Base-by-base conservation (phyloP, 2,329 filamentous ascomycete genomes). In the Ciborinia camelliae region DNA sequence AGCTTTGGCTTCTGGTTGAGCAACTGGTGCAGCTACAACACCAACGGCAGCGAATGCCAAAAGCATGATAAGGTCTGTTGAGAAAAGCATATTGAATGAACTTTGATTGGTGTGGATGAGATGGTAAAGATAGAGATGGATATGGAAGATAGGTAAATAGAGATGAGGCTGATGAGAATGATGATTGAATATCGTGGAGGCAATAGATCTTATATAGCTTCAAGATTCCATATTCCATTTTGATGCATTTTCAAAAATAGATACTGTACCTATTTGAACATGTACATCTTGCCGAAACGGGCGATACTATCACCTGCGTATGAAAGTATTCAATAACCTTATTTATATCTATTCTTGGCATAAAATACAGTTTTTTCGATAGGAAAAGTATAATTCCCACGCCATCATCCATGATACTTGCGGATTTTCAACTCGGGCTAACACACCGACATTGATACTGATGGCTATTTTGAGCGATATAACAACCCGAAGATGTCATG, bases 31-130 rank as follows among this genome's bases (percentile, higher is more conserved):
- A 41, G 54, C 62, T 23, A 45, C 30, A 32, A 43, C 47, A 18
- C 62, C 62, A 41, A 12, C 35, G 15, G 55, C 45, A 28, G 43
- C 62, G 47, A 64, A 48, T 50, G 62, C 62, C 47, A 64, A 35
- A 41, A 64, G 43, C 18, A 60, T 35, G 47, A 64, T 45, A 9
- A 64, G 47, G n/a, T 64, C 62, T 39, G 45, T 15, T 59, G 62
- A 60, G 45, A 64, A 64, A 47, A 64, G 47, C 62, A 64, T 64
- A 32, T 60, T 64, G 45, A 64, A 57, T 48, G 18, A 41, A 14
- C 3, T 58, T 20, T 39, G 51, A 23, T 48, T 53, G 59, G 10
- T 39, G 23, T 32, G n/a, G n/a, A 23, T 23, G 12, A 41, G 30
- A 30, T 52, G 47, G 26, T 8, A 63, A 63, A 23, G n/a, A 37